Conservation (phyloP, 306 rosid species). For the Geum urbanum region DNA sequence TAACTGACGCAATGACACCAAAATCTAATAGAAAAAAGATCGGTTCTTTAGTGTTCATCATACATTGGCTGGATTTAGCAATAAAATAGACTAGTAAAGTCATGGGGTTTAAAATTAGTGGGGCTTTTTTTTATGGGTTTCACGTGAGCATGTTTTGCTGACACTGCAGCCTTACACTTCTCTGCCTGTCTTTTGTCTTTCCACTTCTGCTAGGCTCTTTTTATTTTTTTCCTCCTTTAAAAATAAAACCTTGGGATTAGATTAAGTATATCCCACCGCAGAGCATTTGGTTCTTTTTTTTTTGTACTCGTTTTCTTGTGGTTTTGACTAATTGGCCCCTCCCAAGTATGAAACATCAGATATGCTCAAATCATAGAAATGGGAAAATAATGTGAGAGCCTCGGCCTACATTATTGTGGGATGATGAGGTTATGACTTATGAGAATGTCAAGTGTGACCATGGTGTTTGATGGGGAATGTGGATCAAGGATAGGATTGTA, state of each 20-base stretch:
- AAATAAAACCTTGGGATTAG: constrained; percentile 20
- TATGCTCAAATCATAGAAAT: not conserved
- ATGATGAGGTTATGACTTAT: too few species aligned
- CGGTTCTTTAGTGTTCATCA: not conserved
- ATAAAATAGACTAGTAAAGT: not conserved
- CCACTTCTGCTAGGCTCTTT: not conserved
- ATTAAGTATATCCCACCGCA: not conserved
- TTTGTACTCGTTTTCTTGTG: not conserved
- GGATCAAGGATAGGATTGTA: not conserved
- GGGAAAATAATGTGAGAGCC: not conserved
- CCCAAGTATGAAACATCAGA: not conserved
- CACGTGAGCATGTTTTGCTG: constrained; percentile 47
- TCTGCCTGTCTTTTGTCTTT: constrained; percentile 16
- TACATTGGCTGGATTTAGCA: not conserved
- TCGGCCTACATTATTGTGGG: not conserved
- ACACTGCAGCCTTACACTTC: constrained; percentile 33
- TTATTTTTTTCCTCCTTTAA: not conserved
- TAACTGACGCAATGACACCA: constrained; percentile 27
- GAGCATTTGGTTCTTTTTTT: not conserved
- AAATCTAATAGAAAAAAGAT: not conserved
- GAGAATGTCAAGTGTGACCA: not conserved
- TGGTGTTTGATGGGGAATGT: not conserved
- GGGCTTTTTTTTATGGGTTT: constrained; percentile 1
- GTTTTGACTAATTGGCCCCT: constrained; percentile 6
- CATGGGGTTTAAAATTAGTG: not conserved